Conservation (phyloP, 2,329 filamentous ascomycete genomes). For the Aspergillus sergii region DNA sequence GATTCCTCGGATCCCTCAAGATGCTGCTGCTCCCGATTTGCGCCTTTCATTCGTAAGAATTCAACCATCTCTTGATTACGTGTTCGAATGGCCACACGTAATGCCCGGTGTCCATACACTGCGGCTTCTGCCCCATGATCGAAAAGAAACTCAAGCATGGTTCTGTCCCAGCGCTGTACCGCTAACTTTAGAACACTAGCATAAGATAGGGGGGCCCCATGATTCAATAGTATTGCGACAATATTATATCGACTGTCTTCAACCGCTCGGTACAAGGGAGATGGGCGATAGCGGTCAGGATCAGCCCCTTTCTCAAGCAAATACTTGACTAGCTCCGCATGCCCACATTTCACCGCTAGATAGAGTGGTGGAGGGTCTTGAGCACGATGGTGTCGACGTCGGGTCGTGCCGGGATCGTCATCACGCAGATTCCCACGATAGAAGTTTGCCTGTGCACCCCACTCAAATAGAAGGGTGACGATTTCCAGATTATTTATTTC, state of each 20-base stretch:
- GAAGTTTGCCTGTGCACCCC: not conserved
- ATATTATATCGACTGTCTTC: not conserved
- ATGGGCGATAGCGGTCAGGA: not conserved
- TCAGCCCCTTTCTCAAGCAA: not conserved
- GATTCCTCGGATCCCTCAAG: not conserved
- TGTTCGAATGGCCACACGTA: not conserved
- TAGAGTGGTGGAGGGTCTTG: not conserved
- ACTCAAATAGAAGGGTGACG: not conserved
- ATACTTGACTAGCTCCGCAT: not conserved
- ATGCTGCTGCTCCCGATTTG: not conserved
- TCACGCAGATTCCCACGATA: not conserved
- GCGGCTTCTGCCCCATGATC: not conserved
- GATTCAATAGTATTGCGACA: not conserved
- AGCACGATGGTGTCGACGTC: not conserved
- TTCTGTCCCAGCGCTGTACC: not conserved
- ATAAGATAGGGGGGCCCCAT: not conserved
- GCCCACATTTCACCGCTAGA: not conserved
- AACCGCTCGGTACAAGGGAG: conserved; percentile 2
- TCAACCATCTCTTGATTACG: not conserved
- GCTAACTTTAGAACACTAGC: not conserved
- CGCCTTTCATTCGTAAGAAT: not conserved
- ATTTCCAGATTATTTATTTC: not conserved
- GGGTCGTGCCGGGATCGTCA: not conserved
- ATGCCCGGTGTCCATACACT: not conserved
- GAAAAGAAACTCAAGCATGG: not conserved